Evolutionary conservation across 78 protist species (phyloP).

Genomic region (Planoprotostelium fungivorum): DNA sequence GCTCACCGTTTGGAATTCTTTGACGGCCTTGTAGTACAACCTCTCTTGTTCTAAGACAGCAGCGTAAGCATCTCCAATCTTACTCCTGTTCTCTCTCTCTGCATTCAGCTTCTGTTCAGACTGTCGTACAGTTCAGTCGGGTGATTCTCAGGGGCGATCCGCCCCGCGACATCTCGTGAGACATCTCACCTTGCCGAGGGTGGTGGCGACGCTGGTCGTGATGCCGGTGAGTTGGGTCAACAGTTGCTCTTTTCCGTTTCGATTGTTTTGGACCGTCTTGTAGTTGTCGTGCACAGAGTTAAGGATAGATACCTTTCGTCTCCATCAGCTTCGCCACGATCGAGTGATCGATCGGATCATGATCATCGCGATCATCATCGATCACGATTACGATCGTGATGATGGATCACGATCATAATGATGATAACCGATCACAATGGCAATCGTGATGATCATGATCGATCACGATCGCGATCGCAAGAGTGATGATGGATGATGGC

Average conservation of each 20-base stretch:
- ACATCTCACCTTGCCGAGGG: conserved; percentile 1
- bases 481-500: too few species aligned
- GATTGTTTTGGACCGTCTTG: not conserved
- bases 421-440: too few species aligned
- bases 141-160: too few species aligned
- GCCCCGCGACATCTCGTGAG: too few species aligned
- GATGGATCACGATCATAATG: too few species aligned
- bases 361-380: too few species aligned
- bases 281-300: conserved; percentile 7
- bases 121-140: too few species aligned
- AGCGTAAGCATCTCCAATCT: conserved; percentile 21
- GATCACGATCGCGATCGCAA: too few species aligned
- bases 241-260: not conserved
- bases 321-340: too few species aligned
- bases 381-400: too few species aligned
- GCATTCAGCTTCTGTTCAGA: conserved; percentile 18
- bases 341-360: too few species aligned
- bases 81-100: conserved; percentile 21
- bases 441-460: too few species aligned
- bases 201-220: not conserved
- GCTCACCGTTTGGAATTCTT: conserved; percentile 61
- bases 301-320: not conserved
- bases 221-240: not conserved
- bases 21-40: conserved; percentile 64
- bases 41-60: conserved; percentile 72